Conservation (phyloP, 1,284 basidiomycete species). For the Irpex rosettiformis region DNA sequence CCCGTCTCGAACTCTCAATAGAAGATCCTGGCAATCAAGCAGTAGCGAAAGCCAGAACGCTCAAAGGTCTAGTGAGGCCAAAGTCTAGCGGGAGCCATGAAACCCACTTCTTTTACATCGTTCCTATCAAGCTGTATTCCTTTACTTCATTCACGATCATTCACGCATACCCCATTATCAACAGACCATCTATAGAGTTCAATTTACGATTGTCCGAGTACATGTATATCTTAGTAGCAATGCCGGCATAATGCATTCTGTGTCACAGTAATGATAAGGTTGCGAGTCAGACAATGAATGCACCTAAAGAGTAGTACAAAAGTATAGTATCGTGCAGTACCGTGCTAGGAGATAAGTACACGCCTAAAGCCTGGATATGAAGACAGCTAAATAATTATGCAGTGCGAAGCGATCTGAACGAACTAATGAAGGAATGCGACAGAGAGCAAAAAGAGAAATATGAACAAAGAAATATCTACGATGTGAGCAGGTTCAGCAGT, state of each 20-base stretch:
- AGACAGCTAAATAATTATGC: conserved; percentile 4
- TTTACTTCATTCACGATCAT: neutral
- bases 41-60: conserved; percentile 5
- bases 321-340: conserved; percentile 1
- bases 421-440: conserved; percentile 12
- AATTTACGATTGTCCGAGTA: neutral
- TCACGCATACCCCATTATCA: neutral
- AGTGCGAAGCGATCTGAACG: conserved; percentile 8
- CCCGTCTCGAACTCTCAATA: neutral
- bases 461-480: conserved; percentile 37
- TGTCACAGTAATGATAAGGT: neutral
- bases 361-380: neutral
- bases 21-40: conserved; percentile 9
- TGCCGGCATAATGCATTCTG: neutral
- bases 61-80: neutral
- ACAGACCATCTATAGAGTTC: conserved; percentile 1
- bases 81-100: neutral
- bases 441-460: conserved; percentile 10
- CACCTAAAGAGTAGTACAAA: conserved; percentile 1
- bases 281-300: neutral
- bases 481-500: conserved; percentile 51
- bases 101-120: too few species aligned
- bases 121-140: neutral
- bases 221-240: neutral
- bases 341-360: conserved; percentile 4